Evolutionary conservation across 345 rosid species (phyloP).

Genomic region (Heritiera littoralis): DNA sequence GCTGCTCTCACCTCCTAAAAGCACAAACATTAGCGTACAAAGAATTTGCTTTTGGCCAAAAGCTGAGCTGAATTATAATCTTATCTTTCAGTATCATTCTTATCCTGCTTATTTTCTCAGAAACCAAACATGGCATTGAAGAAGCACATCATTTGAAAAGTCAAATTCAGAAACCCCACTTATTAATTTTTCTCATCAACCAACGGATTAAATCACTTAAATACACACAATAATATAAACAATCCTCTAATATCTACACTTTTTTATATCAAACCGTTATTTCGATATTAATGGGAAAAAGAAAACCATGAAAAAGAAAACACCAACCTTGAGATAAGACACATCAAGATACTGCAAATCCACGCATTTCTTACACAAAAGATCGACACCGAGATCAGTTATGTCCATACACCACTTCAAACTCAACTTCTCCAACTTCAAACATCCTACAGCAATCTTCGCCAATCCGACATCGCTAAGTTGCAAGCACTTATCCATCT

Average conservation of each 20-base stretch:
- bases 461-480: conserved; percentile 88
- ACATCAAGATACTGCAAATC: conserved; percentile 66
- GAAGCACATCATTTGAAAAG: not conserved
- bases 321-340: conserved; percentile 78
- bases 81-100: not conserved
- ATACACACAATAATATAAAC: not conserved
- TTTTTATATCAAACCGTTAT: not conserved
- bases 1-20: not conserved
- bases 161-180: not conserved
- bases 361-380: conserved; percentile 74
- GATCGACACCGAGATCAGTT: conserved; percentile 79
- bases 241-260: not conserved
- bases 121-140: conserved; percentile 15
- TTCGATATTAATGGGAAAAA: not conserved
- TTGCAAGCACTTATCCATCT: conserved; percentile 76
- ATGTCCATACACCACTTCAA: conserved; percentile 98
- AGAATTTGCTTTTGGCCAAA: not conserved
- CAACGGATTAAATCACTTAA: not conserved
- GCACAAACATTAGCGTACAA: not conserved
- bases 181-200: not conserved
- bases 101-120: conserved; percentile 11
- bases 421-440: conserved; percentile 65
- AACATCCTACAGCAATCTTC: conserved; percentile 71
- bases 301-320: not conserved
- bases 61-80: not conserved